These are phyloP conservation scores for Xylariaceae sp. DNA, from an alignment of 2,329 filamentous ascomycete genomes.

Conservation along the genomic window DNA sequence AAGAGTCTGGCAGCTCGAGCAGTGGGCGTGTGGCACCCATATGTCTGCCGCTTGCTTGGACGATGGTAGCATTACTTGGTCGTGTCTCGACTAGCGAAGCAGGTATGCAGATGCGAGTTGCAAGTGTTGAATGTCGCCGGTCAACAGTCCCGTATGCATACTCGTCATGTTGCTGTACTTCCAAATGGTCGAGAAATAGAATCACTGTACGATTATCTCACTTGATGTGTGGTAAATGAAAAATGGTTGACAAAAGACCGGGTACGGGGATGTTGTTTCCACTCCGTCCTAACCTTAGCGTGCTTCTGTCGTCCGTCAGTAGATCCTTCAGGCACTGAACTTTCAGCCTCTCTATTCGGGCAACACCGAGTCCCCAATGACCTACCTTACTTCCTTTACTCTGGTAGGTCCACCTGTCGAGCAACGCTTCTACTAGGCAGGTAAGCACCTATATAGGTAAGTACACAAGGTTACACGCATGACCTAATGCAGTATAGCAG, in stretches of 20 bases:
- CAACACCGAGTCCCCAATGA: conserved; percentile 8
- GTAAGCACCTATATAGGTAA: neutral
- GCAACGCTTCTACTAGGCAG: neutral
- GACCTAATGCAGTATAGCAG: no score
- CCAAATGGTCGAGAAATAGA: neutral
- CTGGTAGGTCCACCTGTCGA: neutral
- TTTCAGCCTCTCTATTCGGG: conserved; percentile 12
- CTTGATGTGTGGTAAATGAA: conserved; percentile 2
- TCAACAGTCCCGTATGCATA: neutral
- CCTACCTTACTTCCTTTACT: neutral
- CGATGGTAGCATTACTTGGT: no score
- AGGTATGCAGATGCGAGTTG: neutral
- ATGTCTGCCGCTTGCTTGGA: no score
- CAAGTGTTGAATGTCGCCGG: neutral
- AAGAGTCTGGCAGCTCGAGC: no score
- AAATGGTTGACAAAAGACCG: conserved; percentile 4
- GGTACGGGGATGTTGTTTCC: neutral
- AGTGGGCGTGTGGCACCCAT: no score
- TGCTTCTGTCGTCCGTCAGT: neutral
- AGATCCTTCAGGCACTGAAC: neutral
- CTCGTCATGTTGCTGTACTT: neutral
- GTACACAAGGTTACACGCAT: no score
- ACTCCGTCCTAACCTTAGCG: no score
- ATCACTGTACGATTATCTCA: conserved; percentile 2
- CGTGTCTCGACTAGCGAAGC: no score